A percentile compares a stretch with the other conserved stretches of the same genome.
Conservation (phyloP, 2,329 filamentous ascomycete genomes). For the Diaporthe vexans region DNA sequence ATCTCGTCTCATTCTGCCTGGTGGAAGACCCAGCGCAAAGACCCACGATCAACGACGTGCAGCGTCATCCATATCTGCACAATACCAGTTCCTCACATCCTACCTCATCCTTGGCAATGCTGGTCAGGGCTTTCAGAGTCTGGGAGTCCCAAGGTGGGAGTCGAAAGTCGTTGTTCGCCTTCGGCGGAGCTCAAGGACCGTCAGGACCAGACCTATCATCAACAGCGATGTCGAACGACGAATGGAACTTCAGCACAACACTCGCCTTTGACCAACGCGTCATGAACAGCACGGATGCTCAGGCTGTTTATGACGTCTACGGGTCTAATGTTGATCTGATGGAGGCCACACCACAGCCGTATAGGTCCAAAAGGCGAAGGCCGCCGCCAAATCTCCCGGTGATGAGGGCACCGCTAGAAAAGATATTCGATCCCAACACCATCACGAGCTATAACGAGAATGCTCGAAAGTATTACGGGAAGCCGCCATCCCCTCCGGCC, state of each 20-base stretch:
- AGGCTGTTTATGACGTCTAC: constrained; percentile 71
- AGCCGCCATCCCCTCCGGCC: constrained; percentile 55
- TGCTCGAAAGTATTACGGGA: constrained; percentile 71
- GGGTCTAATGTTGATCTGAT: constrained; percentile 70
- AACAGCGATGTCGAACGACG: constrained; percentile 65
- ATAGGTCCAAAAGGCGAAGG: constrained; percentile 66
- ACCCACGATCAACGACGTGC: constrained; percentile 77
- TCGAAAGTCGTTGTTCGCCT: constrained; percentile 74
- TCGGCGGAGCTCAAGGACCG: constrained; percentile 70
- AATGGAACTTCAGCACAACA: constrained; percentile 78
- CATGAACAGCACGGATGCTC: constrained; percentile 65
- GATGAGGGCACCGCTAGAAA: constrained; percentile 72
- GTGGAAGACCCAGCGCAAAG: constrained; percentile 77
- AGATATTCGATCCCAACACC: constrained; percentile 76
- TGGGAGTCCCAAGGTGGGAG: constrained; percentile 84
- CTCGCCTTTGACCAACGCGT: constrained; percentile 73
- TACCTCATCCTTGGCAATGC: constrained; percentile 71
- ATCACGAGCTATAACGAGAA: constrained; percentile 76
- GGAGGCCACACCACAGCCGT: constrained; percentile 52
- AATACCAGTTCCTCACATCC: constrained; percentile 75
- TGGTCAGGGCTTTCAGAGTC: constrained; percentile 79
- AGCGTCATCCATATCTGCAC: constrained; percentile 77
- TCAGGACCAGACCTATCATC: constrained; percentile 58
- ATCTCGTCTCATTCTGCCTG: constrained; percentile 81
- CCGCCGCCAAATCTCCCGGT: constrained; percentile 72